These are phyloP conservation scores for Macrocybe gigantea DNA, from an alignment of 768 basidiomycete genomes.

Conservation along the genomic window DNA sequence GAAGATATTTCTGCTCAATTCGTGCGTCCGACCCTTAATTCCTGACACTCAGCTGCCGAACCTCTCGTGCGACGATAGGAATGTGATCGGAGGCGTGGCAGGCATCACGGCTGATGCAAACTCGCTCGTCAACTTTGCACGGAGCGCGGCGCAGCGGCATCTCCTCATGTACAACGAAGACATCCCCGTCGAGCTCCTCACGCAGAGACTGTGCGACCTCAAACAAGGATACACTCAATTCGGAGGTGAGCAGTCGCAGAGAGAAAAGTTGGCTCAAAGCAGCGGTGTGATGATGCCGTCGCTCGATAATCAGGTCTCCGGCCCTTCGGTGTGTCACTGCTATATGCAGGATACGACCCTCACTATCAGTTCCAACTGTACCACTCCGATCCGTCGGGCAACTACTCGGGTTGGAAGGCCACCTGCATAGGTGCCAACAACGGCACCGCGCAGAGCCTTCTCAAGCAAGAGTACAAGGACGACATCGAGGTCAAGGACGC, in stretches of 20 bases:
- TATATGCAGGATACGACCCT: slow-evolving; percentile 96
- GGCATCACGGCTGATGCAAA: slow-evolving; percentile 97
- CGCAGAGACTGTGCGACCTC: slow-evolving; percentile 90
- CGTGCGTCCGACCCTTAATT: slow-evolving; percentile 39
- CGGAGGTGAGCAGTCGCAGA: slow-evolving; percentile 54
- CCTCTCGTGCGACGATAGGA: slow-evolving; percentile 41
- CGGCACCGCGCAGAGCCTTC: slow-evolving; percentile 87
- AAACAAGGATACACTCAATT: slow-evolving; percentile 99
- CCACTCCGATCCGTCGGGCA: slow-evolving; percentile 97
- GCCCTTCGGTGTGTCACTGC: slow-evolving; percentile 94
- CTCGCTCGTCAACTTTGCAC: slow-evolving; percentile 92
- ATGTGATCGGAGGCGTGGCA: slow-evolving; percentile 92
- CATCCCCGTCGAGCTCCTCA: slow-evolving; percentile 94
- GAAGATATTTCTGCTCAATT: slow-evolving; percentile 95
- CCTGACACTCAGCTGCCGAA: not conserved
- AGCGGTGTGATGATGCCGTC: not conserved
- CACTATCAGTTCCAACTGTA: slow-evolving; percentile 97
- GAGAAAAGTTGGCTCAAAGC: not conserved
- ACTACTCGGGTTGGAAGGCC: slow-evolving; percentile 98
- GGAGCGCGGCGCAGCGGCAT: slow-evolving; percentile 86
- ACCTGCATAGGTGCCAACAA: slow-evolving; percentile 99
- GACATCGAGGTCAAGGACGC: slow-evolving; percentile 89
- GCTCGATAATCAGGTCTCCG: slow-evolving; percentile 64
- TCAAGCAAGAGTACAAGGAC: slow-evolving; percentile 99
- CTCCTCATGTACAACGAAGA: slow-evolving; percentile 91